Evolutionary conservation across 1,139 yeast species (phyloP).

Genomic region (Wickerhamomyces sp.): DNA sequence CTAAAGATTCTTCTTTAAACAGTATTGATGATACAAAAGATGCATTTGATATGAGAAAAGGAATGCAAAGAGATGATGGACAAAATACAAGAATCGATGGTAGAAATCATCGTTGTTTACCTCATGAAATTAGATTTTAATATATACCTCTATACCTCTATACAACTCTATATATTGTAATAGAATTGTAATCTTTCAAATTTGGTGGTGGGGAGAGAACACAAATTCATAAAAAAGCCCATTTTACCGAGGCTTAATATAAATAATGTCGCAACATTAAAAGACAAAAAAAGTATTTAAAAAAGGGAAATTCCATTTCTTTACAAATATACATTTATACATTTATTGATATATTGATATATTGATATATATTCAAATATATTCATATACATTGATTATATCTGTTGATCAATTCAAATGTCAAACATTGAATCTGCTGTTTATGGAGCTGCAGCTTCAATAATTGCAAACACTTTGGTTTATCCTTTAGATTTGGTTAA

Average conservation of each 20-base stretch:
- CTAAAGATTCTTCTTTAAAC: constrained; percentile 38
- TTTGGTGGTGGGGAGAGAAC: too few species aligned
- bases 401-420: constrained; percentile 18
- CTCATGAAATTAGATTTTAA: constrained; percentile 44
- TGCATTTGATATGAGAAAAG: constrained; percentile 83
- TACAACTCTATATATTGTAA: too few species aligned
- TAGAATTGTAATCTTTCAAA: too few species aligned
- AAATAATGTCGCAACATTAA: too few species aligned
- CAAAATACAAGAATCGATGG: constrained; percentile 55
- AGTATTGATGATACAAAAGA: constrained; percentile 61
- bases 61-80: constrained; percentile 35
- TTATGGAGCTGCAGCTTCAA: constrained; percentile 83
- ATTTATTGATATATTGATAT: too few species aligned
- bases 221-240: too few species aligned
- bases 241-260: too few species aligned
- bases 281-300: too few species aligned
- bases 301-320: too few species aligned
- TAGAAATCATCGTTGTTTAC: constrained; percentile 49
- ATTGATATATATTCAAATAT: too few species aligned
- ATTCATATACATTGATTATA: too few species aligned
- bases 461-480: constrained; percentile 72
- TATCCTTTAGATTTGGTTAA: constrained; percentile 73
- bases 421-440: constrained; percentile 69
- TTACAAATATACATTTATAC: too few species aligned
- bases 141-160: not conserved